These are phyloP conservation scores for Globisporangium paddicum DNA, from an alignment of 352 stramenopile genomes.

Conservation along the genomic window DNA sequence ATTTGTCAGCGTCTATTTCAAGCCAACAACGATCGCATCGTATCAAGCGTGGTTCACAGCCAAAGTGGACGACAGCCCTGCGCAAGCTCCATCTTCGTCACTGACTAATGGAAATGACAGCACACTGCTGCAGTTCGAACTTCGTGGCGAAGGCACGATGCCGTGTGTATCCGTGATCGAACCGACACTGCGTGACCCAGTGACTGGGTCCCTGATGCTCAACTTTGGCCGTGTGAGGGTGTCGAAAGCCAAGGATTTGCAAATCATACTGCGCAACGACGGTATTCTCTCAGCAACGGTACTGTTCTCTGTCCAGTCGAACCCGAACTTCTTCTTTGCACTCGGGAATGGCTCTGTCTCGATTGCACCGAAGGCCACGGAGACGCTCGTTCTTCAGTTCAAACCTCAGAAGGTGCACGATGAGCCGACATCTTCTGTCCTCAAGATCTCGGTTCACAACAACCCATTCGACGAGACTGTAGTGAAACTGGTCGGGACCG, in stretches of 20 bases:
- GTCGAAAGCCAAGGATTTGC: constrained; percentile 63
- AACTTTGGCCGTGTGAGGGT: constrained; percentile 78
- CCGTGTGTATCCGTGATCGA: constrained; percentile 88
- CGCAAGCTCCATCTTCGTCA: constrained; percentile 12
- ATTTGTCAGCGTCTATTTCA: constrained; percentile 94
- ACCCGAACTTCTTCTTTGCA: constrained; percentile 71
- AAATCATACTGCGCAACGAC: constrained; percentile 86
- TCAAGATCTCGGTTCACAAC: constrained; percentile 89
- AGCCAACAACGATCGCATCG: constrained; percentile 77
- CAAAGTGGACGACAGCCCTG: constrained; percentile 72
- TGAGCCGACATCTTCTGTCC: constrained; percentile 30
- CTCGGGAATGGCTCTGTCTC: constrained; percentile 74
- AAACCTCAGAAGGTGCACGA: constrained; percentile 76
- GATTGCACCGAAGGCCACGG: constrained; percentile 53
- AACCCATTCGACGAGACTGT: constrained; percentile 88
- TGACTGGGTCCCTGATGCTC: constrained; percentile 55
- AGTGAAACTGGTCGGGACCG: constrained; percentile 62
- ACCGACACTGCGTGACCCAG: constrained; percentile 59
- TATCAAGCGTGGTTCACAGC: constrained; percentile 84
- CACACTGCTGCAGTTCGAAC: constrained; percentile 80
- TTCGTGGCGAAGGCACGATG: constrained; percentile 91
- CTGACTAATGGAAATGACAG: neutral
- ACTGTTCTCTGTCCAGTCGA: constrained; percentile 82
- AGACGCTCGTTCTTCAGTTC: constrained; percentile 76
- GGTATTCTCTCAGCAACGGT: constrained; percentile 90